These are phyloP conservation scores for Dimocarpus longan DNA, from an alignment of 345 rosid species.

Conservation along the genomic window DNA sequence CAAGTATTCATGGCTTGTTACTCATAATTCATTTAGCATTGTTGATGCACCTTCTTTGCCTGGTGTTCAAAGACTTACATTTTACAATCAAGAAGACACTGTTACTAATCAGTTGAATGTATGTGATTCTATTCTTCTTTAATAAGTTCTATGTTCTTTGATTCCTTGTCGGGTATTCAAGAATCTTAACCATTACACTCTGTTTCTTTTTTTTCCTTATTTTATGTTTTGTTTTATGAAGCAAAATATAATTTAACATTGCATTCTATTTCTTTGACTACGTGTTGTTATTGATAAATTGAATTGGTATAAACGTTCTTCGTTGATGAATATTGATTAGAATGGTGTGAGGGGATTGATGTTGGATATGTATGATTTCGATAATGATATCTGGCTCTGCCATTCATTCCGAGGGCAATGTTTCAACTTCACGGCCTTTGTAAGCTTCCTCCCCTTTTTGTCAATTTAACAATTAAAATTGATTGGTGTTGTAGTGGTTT, in stretches of 20 bases:
- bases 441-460: constrained; percentile 39
- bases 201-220: not conserved
- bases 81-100: constrained; percentile 90
- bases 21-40: constrained; percentile 91
- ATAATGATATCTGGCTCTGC: constrained; percentile 91
- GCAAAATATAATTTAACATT: not conserved
- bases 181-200: constrained; percentile 5
- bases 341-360: constrained; percentile 97
- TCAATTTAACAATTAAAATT: constrained; percentile 6
- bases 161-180: constrained; percentile 10
- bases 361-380: constrained; percentile 96
- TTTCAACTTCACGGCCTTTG: constrained; percentile 97
- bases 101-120: constrained; percentile 87
- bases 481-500: not conserved
- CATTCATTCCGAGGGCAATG: constrained; percentile 95
- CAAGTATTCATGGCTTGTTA: constrained; percentile 93
- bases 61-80: constrained; percentile 83
- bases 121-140: constrained; percentile 17
- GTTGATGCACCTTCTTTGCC: constrained; percentile 83
- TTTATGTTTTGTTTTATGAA: not conserved
- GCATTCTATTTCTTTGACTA: not conserved
- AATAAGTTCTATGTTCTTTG: not conserved
- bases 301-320: constrained; percentile 7
- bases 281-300: not conserved
- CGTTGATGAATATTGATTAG: constrained; percentile 44